Evolutionary conservation across 805 yeast genomes (phyloP), one percentile per base, ranked within the genome.

Genomic region (Candida ipomoeae): DNA sequence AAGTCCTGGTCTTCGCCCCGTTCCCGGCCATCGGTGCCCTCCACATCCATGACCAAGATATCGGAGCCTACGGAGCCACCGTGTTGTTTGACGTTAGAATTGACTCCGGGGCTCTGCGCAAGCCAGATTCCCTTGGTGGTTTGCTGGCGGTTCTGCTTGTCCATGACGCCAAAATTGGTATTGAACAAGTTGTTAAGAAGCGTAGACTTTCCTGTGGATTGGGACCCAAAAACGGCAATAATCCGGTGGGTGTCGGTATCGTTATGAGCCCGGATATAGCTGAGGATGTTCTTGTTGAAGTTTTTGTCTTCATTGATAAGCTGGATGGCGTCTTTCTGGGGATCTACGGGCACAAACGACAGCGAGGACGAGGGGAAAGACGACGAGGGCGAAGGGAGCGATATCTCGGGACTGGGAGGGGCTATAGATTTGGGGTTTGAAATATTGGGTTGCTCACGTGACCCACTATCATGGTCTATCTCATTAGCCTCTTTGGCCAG

Each of bases 1-100:
- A 94, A 94, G 69, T 94, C 99, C 68, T 94, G 97, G 68, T 94
- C 98, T 61, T 94, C 99, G 23, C 98, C 98, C 49, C 97, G 80
- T 69, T 94, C 99, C 53, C 97, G 80, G 44, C 99, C 98, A 70
- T 94, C 99, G 0, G 97, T 91, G 44, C 99, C 99, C 70, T 94
- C 99, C n/a, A 94, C 98, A 64, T 94, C 99, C 79, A 94, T 79
- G 2, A 94, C 95, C 54, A 89, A 78, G 10, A 89, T 74, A 55
- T 82, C 75, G 26, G 66, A 63, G 17, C 46, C 44, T 3, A 18
- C 5, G 10, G 50, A 18, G 13, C 43, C 46, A 13, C 2, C 10
- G 10, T 8, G 29, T 11, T 50, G 35, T 6, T 15, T 39, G 2
- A 44, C 18, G 18, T 48, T 21, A 23, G 46, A 37, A 44, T 60